phyloP scores from a whole-genome alignment of 352 stramenopile genomes.

The Globisporangium carolinianum region DNA sequence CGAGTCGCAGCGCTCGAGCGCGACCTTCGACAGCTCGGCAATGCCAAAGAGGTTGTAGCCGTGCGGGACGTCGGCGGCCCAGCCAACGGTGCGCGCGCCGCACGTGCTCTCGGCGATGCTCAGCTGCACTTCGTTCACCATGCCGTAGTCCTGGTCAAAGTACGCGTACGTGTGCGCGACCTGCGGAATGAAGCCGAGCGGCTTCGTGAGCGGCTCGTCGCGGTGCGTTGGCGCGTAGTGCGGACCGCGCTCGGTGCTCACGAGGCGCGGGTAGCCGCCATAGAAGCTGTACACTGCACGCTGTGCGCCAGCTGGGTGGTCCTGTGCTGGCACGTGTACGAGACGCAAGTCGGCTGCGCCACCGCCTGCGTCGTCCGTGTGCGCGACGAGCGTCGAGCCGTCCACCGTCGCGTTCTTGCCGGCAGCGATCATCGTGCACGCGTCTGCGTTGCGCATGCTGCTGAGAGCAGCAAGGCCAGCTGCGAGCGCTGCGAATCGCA shows the following conservation, averaged over 20 bases:
- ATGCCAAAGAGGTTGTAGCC: constrained; percentile 89
- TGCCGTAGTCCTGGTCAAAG: constrained; percentile 91
- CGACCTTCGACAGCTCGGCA: constrained; percentile 85
- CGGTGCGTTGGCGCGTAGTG: constrained; percentile 44
- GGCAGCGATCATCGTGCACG: constrained; percentile 87
- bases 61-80: constrained; percentile 40
- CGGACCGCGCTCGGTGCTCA: constrained; percentile 56
- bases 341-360: constrained; percentile 86
- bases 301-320: constrained; percentile 32
- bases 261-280: constrained; percentile 65
- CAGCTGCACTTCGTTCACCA: constrained; percentile 94
- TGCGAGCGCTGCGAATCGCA: not conserved
- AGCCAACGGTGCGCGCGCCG: constrained; percentile 72
- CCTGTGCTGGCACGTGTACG: constrained; percentile 83
- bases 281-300: constrained; percentile 69
- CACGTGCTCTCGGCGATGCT: constrained; percentile 94
- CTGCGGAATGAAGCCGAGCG: constrained; percentile 87
- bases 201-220: constrained; percentile 28
- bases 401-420: constrained; percentile 67
- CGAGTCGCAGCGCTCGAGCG: constrained; percentile 83
- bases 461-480: not conserved
- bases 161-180: constrained; percentile 90
- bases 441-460: constrained; percentile 1
- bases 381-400: constrained; percentile 83
- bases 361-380: constrained; percentile 80